phyloP scores from a whole-genome alignment of 257 asterid species.

The Phtheirospermum japonicum region DNA sequence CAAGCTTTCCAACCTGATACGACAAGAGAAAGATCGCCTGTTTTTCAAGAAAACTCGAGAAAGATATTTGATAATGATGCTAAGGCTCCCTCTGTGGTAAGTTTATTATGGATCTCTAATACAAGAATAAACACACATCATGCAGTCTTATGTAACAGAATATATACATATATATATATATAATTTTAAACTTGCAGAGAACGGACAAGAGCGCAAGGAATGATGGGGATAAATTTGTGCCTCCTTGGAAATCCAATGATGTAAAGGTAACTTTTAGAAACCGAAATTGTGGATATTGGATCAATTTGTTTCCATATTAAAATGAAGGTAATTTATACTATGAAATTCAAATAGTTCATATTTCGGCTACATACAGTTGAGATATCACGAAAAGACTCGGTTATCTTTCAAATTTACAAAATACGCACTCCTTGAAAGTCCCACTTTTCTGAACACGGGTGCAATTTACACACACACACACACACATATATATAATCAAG shows the following conservation, averaged over 20 bases:
- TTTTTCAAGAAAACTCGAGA: conserved; percentile 46
- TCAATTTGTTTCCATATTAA: too few species aligned
- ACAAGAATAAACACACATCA: too few species aligned
- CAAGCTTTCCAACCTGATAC: conserved; percentile 62
- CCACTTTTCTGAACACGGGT: too few species aligned
- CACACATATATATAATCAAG: too few species aligned
- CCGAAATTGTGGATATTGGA: not conserved
- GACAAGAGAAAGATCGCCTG: conserved; percentile 45
- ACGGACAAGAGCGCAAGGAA: conserved; percentile 50
- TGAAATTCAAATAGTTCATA: too few species aligned
- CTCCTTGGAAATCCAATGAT: conserved; percentile 83
- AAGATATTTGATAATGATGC: conserved; percentile 36
- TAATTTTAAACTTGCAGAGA: conserved; percentile 42
- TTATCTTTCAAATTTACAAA: too few species aligned
- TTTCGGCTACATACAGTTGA: too few species aligned
- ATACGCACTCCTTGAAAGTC: too few species aligned
- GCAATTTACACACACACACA: too few species aligned
- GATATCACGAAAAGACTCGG: too few species aligned
- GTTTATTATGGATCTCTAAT: conserved; percentile 12
- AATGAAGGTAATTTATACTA: too few species aligned
- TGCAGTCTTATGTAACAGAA: conserved; percentile 8
- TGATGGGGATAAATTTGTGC: conserved; percentile 53
- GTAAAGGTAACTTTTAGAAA: conserved; percentile 52
- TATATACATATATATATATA: not conserved
- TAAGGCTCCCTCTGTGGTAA: conserved; percentile 49